These are phyloP conservation scores for Claviceps citrina DNA, from an alignment of 2,329 filamentous ascomycete genomes.

Conservation along the genomic window DNA sequence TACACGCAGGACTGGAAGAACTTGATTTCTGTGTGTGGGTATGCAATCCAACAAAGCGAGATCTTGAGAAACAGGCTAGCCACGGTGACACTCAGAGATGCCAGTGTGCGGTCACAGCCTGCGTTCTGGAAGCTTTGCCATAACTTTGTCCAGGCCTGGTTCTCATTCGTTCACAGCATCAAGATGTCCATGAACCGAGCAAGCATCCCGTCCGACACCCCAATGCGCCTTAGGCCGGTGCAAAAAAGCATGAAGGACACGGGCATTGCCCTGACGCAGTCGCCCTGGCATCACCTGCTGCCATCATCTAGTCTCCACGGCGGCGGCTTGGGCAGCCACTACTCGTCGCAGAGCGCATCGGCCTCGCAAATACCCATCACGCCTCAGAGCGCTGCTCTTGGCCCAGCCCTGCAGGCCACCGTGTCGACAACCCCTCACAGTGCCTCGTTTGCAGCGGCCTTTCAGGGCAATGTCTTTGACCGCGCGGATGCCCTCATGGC, in stretches of 20 bases:
- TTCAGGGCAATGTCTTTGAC: slow-evolving; percentile 44
- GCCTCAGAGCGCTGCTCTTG: slow-evolving; percentile 74
- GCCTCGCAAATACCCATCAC: slow-evolving; percentile 50
- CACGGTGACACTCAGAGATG: slow-evolving; percentile 72
- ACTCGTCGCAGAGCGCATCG: slow-evolving; percentile 14
- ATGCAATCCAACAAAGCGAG: slow-evolving; percentile 58
- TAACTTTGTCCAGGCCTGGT: slow-evolving; percentile 56
- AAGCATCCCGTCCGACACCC: slow-evolving; percentile 49
- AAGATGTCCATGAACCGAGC: slow-evolving; percentile 38
- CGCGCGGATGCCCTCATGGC: slow-evolving; percentile 42
- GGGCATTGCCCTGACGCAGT: slow-evolving; percentile 50
- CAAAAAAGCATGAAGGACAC: slow-evolving; percentile 75
- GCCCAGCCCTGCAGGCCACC: slow-evolving; percentile 79
- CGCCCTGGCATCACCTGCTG: slow-evolving; percentile 38
- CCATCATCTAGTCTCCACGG: slow-evolving; percentile 8
- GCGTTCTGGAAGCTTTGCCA: slow-evolving; percentile 59
- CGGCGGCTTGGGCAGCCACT: slow-evolving; percentile 10
- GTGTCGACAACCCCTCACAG: slow-evolving; percentile 57
- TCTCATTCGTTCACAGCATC: slow-evolving; percentile 46
- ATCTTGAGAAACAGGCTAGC: slow-evolving; percentile 58
- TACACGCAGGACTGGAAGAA: slow-evolving; percentile 51
- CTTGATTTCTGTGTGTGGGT: slow-evolving; percentile 55
- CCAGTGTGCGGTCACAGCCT: slow-evolving; percentile 49
- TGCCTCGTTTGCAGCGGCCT: slow-evolving; percentile 38
- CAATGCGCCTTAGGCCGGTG: slow-evolving; percentile 59